phyloP scores from a whole-genome alignment of 2,329 filamentous ascomycete genomes.

The Amauroascus verrucosus region DNA sequence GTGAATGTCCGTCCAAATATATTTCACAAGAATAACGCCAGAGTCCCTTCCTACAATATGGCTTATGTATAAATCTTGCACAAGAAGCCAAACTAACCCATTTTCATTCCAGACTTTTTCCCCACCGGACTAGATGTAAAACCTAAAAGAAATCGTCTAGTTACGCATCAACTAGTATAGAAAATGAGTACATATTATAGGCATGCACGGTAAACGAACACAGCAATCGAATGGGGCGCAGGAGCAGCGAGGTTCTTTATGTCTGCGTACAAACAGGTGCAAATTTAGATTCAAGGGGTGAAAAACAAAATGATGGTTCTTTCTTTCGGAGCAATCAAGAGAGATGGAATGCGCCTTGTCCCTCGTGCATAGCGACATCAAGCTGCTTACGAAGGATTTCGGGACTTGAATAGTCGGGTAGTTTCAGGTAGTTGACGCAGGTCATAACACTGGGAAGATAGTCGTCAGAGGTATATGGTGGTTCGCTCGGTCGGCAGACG shows the following conservation, averaged over 20 bases:
- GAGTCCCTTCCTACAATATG: not conserved
- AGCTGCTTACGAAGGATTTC: slow-evolving; percentile 69
- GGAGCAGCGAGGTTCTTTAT: not conserved
- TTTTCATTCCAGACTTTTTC: not conserved
- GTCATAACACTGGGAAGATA: slow-evolving; percentile 99
- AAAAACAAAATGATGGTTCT: not conserved
- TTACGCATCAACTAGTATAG: not conserved
- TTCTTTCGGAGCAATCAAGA: slow-evolving; percentile 38
- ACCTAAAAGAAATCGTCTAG: slow-evolving; percentile 5
- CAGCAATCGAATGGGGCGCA: not conserved
- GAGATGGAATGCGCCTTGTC: slow-evolving; percentile 94
- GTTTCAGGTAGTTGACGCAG: slow-evolving; percentile 96
- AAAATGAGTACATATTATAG: not conserved
- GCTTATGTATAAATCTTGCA: not conserved
- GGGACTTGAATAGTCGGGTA: slow-evolving; percentile 82
- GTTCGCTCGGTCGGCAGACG: slow-evolving; percentile 95
- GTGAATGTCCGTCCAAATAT: not conserved
- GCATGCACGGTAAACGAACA: not conserved
- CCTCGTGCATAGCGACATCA: slow-evolving; percentile 79
- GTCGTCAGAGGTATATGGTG: slow-evolving; percentile 86
- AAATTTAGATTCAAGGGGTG: not conserved
- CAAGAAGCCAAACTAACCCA: not conserved
- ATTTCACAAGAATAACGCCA: slow-evolving; percentile 2
- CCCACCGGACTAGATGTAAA: slow-evolving; percentile 1
- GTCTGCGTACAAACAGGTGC: not conserved